A percentile compares a stretch with the other conserved stretches of the same genome.
These are phyloP conservation scores for Plasmodium coatneyi DNA, from an alignment of 169 alveolate species.

Conservation along the genomic window DNA sequence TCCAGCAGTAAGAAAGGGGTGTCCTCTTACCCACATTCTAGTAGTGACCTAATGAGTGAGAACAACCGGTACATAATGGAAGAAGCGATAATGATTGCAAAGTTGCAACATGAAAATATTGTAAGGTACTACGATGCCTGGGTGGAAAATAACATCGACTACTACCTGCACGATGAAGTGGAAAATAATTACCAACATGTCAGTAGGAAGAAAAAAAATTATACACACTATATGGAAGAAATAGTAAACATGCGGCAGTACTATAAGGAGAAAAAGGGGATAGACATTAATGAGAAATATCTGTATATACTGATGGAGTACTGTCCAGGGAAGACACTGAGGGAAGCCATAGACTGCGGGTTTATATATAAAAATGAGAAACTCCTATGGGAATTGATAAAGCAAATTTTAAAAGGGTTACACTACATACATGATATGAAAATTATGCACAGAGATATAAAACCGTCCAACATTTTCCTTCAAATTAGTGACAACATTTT, in stretches of 20 bases:
- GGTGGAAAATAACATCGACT: slow-evolving; percentile 85
- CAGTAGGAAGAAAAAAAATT: slow-evolving; percentile 2
- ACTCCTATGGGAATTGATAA: slow-evolving; percentile 82
- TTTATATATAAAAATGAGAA: slow-evolving; percentile 79
- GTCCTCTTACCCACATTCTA: slow-evolving; percentile 47
- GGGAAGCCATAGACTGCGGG: slow-evolving; percentile 82
- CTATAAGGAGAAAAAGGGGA: slow-evolving; percentile 44
- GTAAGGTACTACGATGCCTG: slow-evolving; percentile 90
- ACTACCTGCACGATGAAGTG: slow-evolving; percentile 28
- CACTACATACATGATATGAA: slow-evolving; percentile 89
- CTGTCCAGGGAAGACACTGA: slow-evolving; percentile 87
- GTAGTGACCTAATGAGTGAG: slow-evolving; percentile 67
- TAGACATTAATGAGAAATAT: slow-evolving; percentile 79
- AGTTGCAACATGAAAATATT: slow-evolving; percentile 86
- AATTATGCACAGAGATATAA: slow-evolving; percentile 88
- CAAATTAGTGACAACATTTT: slow-evolving; percentile 80
- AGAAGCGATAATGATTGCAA: slow-evolving; percentile 89
- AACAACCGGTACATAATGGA: slow-evolving; percentile 79
- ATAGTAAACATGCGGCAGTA: slow-evolving; percentile 19
- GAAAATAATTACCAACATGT: not conserved
- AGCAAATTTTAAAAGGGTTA: slow-evolving; percentile 88
- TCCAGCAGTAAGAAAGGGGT: not conserved
- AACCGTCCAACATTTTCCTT: slow-evolving; percentile 88
- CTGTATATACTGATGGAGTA: slow-evolving; percentile 88
- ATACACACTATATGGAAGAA: slow-evolving; percentile 41